Conservation (phyloP, 805 yeast genomes). For the Candida sphagnicola region DNA sequence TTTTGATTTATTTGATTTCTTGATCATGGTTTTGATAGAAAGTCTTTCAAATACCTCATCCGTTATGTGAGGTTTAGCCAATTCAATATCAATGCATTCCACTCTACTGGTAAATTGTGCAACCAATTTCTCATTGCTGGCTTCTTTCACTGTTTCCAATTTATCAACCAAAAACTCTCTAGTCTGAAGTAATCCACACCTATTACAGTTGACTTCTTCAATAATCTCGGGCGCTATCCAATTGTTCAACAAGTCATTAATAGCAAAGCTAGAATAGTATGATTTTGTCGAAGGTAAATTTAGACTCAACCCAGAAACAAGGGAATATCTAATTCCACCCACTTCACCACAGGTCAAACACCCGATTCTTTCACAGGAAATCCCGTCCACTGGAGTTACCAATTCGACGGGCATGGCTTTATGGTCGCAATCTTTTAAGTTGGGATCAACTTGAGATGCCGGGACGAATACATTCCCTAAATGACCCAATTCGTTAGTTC, state of each 20-base stretch:
- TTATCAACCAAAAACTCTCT: slow-evolving; percentile 44
- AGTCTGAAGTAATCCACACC: slow-evolving; percentile 76
- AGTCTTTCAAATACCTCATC: slow-evolving; percentile 75
- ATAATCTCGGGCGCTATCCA: slow-evolving; percentile 82
- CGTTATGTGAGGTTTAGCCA: slow-evolving; percentile 63
- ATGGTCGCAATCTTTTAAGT: slow-evolving; percentile 39
- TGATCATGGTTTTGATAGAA: slow-evolving; percentile 69
- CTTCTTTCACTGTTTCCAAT: slow-evolving; percentile 27
- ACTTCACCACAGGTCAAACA: slow-evolving; percentile 89
- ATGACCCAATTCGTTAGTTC: slow-evolving; percentile 48
- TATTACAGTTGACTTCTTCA: slow-evolving; percentile 90
- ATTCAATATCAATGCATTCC: slow-evolving; percentile 38
- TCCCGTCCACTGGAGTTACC: slow-evolving; percentile 89
- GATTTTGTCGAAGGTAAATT: slow-evolving; percentile 51
- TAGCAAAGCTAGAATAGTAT: slow-evolving; percentile 27
- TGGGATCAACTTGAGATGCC: slow-evolving; percentile 74
- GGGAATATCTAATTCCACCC: slow-evolving; percentile 85
- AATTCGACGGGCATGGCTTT: slow-evolving; percentile 52
- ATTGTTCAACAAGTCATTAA: slow-evolving; percentile 53
- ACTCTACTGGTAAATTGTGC: slow-evolving; percentile 28
- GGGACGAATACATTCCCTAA: slow-evolving; percentile 68
- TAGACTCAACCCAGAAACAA: slow-evolving; percentile 68
- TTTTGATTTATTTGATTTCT: slow-evolving; percentile 76
- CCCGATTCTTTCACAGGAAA: slow-evolving; percentile 83
- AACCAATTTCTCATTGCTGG: slow-evolving; percentile 36